Evolutionary conservation across 148 eudicot species (phyloP).

Genomic region (Hydrangea macrophylla): DNA sequence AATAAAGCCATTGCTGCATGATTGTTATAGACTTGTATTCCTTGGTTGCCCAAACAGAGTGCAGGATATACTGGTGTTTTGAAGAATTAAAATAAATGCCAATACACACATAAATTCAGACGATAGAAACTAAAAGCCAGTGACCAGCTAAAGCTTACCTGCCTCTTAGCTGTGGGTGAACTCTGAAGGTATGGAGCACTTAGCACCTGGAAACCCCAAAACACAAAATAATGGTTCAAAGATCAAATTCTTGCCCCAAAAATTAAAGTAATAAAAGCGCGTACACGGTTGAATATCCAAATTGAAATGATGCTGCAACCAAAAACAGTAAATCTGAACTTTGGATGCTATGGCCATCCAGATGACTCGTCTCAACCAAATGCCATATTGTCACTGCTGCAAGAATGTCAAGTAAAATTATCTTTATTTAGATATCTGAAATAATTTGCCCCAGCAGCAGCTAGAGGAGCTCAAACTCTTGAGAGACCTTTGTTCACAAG

Average conservation of each 20-base stretch:
- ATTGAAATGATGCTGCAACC: not conserved
- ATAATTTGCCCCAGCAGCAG: no score
- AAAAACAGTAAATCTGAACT: conserved; percentile 1
- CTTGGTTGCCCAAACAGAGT: not conserved
- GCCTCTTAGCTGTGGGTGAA: conserved; percentile 29
- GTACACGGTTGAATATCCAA: not conserved
- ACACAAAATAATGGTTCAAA: conserved; percentile 3
- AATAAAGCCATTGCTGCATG: not conserved
- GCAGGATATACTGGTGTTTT: not conserved
- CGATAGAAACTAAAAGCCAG: not conserved
- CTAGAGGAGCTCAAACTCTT: no score
- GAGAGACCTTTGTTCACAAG: no score
- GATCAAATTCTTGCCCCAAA: not conserved
- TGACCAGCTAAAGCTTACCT: conserved; percentile 41
- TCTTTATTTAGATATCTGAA: no score
- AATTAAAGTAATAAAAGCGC: not conserved
- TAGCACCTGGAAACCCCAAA: conserved; percentile 50
- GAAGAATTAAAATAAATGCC: not conserved
- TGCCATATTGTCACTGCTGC: no score
- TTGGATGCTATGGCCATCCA: not conserved
- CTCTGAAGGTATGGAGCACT: conserved; percentile 80
- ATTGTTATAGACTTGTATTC: not conserved
- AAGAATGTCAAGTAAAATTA: no score
- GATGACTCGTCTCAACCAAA: no score
- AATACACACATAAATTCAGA: no score